These are phyloP conservation scores for Parmelia sp. DNA, from an alignment of 495 filamentous ascomycete genomes.

Conservation along the genomic window DNA sequence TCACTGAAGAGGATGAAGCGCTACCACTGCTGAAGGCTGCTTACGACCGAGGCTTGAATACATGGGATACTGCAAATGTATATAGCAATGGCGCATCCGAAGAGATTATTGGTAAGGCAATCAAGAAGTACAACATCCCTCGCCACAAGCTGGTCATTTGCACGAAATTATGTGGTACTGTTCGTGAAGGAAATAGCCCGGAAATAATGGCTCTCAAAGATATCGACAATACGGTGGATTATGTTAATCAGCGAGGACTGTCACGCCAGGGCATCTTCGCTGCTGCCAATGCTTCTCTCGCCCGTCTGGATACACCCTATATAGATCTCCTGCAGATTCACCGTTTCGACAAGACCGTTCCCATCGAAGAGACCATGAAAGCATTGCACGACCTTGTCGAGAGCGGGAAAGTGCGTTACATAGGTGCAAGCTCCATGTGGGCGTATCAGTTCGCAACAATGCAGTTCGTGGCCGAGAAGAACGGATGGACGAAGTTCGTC, in stretches of 20 bases:
- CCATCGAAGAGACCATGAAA: conserved; percentile 65
- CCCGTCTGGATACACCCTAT: conserved; percentile 58
- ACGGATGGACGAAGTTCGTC: conserved; percentile 70
- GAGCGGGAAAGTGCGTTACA: conserved; percentile 60
- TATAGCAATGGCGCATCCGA: conserved; percentile 38
- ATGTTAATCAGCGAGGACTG: conserved; percentile 43
- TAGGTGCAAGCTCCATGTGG: conserved; percentile 64
- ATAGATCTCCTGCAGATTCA: conserved; percentile 75
- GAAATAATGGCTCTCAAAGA: conserved; percentile 28
- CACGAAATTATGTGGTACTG: conserved; percentile 40
- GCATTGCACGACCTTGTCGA: conserved; percentile 63
- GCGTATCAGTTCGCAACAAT: conserved; percentile 58
- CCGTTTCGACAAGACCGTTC: conserved; percentile 51
- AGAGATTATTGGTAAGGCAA: conserved; percentile 41
- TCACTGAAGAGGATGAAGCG: conserved; percentile 38
- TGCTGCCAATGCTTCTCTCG: conserved; percentile 61
- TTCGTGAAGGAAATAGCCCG: conserved; percentile 32
- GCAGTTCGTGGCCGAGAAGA: conserved; percentile 55
- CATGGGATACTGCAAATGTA: conserved; percentile 23
- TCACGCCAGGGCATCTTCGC: conserved; percentile 63
- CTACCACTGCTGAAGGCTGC: conserved; percentile 39
- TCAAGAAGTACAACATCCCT: conserved; percentile 40
- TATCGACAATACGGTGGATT: conserved; percentile 37
- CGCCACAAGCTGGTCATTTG: conserved; percentile 41
- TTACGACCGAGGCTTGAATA: conserved; percentile 42